Base-by-base conservation (phyloP, 2,329 filamentous ascomycete species). In the Alternaria triticimaculans region DNA sequence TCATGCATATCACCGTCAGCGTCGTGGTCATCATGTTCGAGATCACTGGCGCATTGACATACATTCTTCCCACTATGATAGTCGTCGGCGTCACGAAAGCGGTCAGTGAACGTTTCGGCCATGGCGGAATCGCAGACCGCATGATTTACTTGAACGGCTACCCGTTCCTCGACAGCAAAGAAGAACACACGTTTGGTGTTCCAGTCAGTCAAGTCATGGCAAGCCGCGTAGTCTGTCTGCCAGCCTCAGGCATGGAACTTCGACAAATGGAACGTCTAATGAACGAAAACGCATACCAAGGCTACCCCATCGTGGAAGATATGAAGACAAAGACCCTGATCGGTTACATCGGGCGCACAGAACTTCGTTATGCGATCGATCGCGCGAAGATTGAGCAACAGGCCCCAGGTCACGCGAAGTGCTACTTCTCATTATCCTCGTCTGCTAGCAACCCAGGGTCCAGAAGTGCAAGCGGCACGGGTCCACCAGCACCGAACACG, bases 11-110 rank as follows among this genome's bases (percentile, higher is more conserved):
- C 66, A 97, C 95, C 0, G 90, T 99, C 15, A 96, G 94, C 0
- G 94, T 99, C 10, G 95, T 97, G 3, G 96, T 99, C 74, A 99
- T 99, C 80, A 98, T 99, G 96, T 98, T 98, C 76, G 96, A 99
- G 81, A 87, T 99, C 53, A 99, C 96, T 0, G 96, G 96, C n/a
- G 96, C 96, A 7, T 83, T 98, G 64, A 97, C 94, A 2, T 99
- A 99, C 76, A 98, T 99, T 68, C 84, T 99, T 26, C 96, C 96
- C 0, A 98, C 95, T 14, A 99, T 99, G 96, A 97, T 99, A 72
- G 96, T 98, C 1, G 96, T 98, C 3, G 96, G 96, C 53, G 92
- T 97, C 30, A 98, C 95, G 43, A 99, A 99, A 83, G 92, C 92
- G 14, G 92, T 99, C 50, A 90, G 92, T 65, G 93, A 97, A 70